These are phyloP conservation scores for Rosa rugosa DNA, from an alignment of 306 rosid genomes.

Conservation along the genomic window DNA sequence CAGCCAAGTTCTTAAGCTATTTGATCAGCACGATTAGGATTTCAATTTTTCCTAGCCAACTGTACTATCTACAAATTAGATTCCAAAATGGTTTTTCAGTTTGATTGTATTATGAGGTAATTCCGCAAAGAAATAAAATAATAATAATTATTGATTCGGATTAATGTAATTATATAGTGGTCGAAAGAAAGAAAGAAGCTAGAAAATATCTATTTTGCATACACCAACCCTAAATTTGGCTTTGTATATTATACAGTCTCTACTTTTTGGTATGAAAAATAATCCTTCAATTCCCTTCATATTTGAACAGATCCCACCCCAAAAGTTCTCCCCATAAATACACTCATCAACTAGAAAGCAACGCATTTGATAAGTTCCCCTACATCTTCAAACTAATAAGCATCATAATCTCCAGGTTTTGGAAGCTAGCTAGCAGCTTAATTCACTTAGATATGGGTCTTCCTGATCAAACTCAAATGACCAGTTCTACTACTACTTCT, in stretches of 20 bases:
- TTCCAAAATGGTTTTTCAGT: too few relatives aligned
- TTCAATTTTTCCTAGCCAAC: too few relatives aligned
- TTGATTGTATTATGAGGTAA: too few relatives aligned
- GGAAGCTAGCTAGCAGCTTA: not conserved
- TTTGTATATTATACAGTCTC: not conserved
- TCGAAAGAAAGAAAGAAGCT: not conserved
- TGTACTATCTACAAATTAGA: too few relatives aligned
- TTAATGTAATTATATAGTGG: not conserved
- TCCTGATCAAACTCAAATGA: slow-evolving; percentile 47
- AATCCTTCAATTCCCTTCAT: not conserved
- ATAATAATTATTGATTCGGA: not conserved
- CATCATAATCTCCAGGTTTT: not conserved
- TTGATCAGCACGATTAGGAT: not conserved
- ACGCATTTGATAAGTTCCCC: slow-evolving; percentile 7
- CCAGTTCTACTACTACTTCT: slow-evolving; percentile 23
- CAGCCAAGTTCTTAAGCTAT: not conserved
- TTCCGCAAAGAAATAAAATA: too few relatives aligned
- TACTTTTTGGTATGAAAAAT: not conserved
- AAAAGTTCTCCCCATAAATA: not conserved
- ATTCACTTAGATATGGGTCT: slow-evolving; percentile 38
- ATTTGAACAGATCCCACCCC: not conserved
- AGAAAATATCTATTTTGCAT: not conserved
- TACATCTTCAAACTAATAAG: slow-evolving; percentile 5
- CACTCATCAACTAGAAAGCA: not conserved
- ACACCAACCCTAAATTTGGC: not conserved